Evolutionary conservation across 2,329 filamentous ascomycete species (phyloP), one percentile per base, ranked within the genome.

Genomic region (Trichoderma breve): DNA sequence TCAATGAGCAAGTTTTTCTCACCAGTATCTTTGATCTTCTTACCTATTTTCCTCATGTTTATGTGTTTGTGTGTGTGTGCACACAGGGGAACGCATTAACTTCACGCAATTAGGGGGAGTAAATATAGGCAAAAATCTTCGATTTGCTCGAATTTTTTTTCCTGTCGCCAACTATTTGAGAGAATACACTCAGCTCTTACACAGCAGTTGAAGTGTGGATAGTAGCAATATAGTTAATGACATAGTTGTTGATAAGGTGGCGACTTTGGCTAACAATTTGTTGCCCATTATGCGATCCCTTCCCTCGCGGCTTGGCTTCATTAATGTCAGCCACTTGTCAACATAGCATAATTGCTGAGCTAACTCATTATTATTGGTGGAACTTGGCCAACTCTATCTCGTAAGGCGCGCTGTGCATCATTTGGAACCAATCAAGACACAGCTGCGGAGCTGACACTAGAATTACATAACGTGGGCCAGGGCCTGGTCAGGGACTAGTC

Each of bases 311-410:
- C 55, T 51, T 34, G 24, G 66, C 26, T 34, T 58, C 51, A 58
- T 69, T n/a, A 51, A 60, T 69, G 66, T 69, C 53, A 69, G 66
- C 66, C 43, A 60, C 55, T 51, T 69, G 66, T 61, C 55, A 69
- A 51, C 66, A 69, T 61, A 61, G 55, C 66, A 36, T 61, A 61
- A 69, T 36, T 51, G 55, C 58, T 21, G 55, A 36, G 55, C 24
- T 18, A 14, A 28, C 26, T 28, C 28, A 30, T 26, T 26, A 24
- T 43, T 2, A 43, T 51, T 61, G 36, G 66, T 69, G 66, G 66
- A 69, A 67, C 32, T 12, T 67, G 12, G 47, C 2, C 63, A 67
- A 57, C 32, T 67, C 1, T 63, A 39, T 57, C 66, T 69, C 14
- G 34, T n/a, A 53, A 26, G 47, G 55, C 32, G 39, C 3, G 26